A percentile compares a stretch with the other conserved stretches of the same genome.
Conservation (phyloP, 345 rosid species). For the Gossypium rotundifolium region DNA sequence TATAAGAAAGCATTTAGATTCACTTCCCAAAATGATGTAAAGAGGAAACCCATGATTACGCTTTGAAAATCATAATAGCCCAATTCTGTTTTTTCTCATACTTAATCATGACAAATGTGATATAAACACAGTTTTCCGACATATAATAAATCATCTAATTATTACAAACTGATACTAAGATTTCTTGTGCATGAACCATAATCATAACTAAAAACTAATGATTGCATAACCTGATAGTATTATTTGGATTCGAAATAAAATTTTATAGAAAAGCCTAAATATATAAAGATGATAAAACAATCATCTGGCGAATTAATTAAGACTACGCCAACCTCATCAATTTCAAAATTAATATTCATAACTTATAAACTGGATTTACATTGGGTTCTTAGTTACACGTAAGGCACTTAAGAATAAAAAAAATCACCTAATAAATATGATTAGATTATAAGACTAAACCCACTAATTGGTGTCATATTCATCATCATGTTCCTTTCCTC, state of each 20-base stretch:
- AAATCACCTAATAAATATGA: slow-evolving; percentile 2
- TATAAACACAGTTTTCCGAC: neutral
- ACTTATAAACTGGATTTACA: neutral
- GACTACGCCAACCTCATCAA: neutral
- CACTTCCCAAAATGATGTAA: neutral
- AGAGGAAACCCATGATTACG: neutral
- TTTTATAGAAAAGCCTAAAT: too few relatives aligned
- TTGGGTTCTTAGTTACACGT: neutral
- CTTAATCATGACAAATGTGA: neutral
- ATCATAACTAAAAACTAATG: neutral
- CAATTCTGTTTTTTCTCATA: neutral
- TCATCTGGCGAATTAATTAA: neutral
- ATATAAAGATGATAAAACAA: too few relatives aligned
- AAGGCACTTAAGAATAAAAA: neutral
- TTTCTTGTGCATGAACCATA: slow-evolving; percentile 3
- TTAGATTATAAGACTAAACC: neutral
- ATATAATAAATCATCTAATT: neutral
- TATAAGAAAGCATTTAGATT: too few relatives aligned
- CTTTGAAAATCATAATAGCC: slow-evolving; percentile 1
- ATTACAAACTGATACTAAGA: neutral
- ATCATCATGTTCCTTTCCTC: neutral
- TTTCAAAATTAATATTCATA: neutral
- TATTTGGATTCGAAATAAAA: too few relatives aligned
- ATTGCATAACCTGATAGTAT: neutral
- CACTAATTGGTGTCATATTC: neutral